Evolutionary conservation across 257 asterid species (phyloP), one percentile per base, ranked within the genome.

Genomic region (Cruciata laevipes): DNA sequence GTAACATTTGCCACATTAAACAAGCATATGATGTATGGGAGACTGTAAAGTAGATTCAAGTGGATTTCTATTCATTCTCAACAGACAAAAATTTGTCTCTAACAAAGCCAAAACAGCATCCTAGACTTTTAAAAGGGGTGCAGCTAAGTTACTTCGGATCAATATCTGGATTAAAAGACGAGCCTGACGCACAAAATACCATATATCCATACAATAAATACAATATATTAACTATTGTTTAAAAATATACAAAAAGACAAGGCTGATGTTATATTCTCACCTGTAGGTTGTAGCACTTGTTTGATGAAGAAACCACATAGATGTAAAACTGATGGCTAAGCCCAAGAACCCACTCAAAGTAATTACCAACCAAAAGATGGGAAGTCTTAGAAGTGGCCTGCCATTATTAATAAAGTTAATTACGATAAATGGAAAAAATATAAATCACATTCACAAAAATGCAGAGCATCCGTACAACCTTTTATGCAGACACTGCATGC

Each of bases 291-390:
- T 91, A 68, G 96, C 95, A 66, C 96, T 87, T 1, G 98, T 91
- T 84, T 91, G 98, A 85, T 87, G 98, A 66, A 91, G 96, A 81
- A 91, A 91, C 98, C 98, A 91, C 98, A 91, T 86, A 60, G 98
- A 91, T 55, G 98, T 88, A 81, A 91, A 89, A 85, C 98, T 91
- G 73, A 91, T 91, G 12, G 90, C 96, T 64, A 89, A 77, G 32
- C 98, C 98, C 91, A 87, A 73, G 66, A 89, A 78, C 70, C 98
- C 98, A 71, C 98, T 91, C 31, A 91, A 68, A 9, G 98, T 91
- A 47, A 87, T 82, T 65, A 91, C 86, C 72, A 83, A 27, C 98
- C 95, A 91, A 85, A 91, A 91, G 21, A 74, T 74, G 49, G 95
- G 95, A 68, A 79, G 75, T 70, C 86, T 80, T 76, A 91, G 71